These are phyloP conservation scores for Hydrangea macrophylla DNA, from an alignment of 148 eudicot species.

Conservation along the genomic window DNA sequence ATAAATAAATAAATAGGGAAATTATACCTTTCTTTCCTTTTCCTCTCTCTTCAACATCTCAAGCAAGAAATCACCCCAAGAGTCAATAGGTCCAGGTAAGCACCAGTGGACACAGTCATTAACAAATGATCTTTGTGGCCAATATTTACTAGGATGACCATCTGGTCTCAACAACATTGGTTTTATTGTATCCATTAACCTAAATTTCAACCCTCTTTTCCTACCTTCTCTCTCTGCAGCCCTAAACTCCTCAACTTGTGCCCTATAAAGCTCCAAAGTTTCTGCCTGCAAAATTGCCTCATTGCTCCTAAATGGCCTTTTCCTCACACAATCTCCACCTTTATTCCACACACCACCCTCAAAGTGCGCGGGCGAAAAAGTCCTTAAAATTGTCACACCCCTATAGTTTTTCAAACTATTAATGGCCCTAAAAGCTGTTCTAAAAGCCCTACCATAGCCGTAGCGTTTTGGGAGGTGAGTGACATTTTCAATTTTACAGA, in stretches of 20 bases:
- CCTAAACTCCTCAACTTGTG: constrained; percentile 47
- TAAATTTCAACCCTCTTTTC: constrained; percentile 35
- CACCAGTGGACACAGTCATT: constrained; percentile 79
- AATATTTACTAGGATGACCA: constrained; percentile 61
- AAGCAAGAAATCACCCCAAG: constrained; percentile 61
- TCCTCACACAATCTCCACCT: constrained; percentile 57
- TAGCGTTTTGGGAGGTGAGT: constrained; percentile 39
- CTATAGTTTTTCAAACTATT: constrained; percentile 31
- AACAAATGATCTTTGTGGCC: constrained; percentile 42
- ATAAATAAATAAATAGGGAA: too few species aligned
- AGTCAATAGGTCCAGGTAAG: constrained; percentile 66
- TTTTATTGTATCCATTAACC: constrained; percentile 46
- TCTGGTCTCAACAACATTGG: constrained; percentile 63
- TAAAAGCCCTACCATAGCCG: constrained; percentile 49
- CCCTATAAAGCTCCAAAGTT: constrained; percentile 41
- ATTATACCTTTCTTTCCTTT: background rate
- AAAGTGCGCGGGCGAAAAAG: constrained; percentile 66
- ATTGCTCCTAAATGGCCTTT: constrained; percentile 37
- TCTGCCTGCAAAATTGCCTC: constrained; percentile 42
- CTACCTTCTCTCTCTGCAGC: constrained; percentile 36
- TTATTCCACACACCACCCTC: constrained; percentile 60
- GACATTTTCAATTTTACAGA: constrained; percentile 38
- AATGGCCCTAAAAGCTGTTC: constrained; percentile 57
- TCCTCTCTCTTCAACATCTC: constrained; percentile 34
- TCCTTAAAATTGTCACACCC: constrained; percentile 45